phyloP scores from a whole-genome alignment of 306 rosid species.

The Dryas alaskensis region DNA sequence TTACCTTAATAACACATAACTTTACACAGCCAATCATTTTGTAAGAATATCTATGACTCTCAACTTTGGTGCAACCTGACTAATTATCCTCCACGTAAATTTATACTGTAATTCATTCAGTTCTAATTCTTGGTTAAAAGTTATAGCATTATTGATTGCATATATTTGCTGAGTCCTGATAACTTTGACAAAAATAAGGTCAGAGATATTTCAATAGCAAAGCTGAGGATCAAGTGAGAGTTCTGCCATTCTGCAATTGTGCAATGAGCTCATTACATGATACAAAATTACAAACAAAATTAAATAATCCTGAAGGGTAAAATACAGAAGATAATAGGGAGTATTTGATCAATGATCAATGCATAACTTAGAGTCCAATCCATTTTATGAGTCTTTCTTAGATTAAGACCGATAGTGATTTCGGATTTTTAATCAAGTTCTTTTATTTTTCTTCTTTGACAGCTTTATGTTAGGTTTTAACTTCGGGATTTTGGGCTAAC shows the following conservation, averaged over 20 bases:
- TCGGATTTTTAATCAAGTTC: too few relatives aligned
- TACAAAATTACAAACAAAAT: background rate
- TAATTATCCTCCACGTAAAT: background rate
- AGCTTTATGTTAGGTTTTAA: too few relatives aligned
- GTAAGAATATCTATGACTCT: background rate
- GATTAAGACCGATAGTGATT: too few relatives aligned
- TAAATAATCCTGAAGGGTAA: background rate
- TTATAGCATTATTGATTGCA: background rate
- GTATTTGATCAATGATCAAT: background rate
- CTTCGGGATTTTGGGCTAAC: too few relatives aligned
- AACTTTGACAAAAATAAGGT: background rate
- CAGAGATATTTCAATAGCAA: background rate
- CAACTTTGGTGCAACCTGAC: conserved; percentile 11
- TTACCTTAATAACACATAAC: background rate
- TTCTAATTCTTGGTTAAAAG: background rate
- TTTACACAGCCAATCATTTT: background rate
- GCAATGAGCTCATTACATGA: background rate
- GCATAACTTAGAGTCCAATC: background rate
- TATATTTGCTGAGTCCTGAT: background rate
- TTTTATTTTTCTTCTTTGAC: too few relatives aligned
- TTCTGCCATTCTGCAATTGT: background rate
- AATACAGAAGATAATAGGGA: background rate
- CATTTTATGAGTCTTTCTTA: too few relatives aligned
- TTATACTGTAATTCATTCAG: background rate
- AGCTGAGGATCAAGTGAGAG: background rate